Conservation (phyloP, 306 rosid species). For the Echinosophora koreensis region DNA sequence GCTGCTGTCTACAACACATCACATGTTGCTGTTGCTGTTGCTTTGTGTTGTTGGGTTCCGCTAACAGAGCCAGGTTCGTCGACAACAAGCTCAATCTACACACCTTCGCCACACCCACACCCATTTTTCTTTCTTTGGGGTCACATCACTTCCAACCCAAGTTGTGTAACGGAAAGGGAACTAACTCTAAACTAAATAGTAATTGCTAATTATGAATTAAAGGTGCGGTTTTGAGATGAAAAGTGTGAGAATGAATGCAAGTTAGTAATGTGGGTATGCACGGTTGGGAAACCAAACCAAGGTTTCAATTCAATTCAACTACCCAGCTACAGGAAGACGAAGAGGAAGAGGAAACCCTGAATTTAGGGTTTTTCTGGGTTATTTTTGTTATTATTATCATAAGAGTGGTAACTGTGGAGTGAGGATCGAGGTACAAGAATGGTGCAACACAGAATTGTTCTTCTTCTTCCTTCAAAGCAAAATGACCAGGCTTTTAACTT, state of each 20-base stretch:
- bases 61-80: conserved; percentile 74
- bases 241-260: background rate
- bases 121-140: conserved; percentile 46
- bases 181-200: background rate
- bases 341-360: conserved; percentile 32
- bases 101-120: conserved; percentile 64
- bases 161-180: background rate
- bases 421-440: background rate
- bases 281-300: background rate
- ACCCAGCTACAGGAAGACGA: background rate
- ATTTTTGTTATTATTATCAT: background rate
- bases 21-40: conserved; percentile 46
- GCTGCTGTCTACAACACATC: conserved; percentile 59
- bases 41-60: conserved; percentile 42
- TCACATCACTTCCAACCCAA: background rate
- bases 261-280: conserved; percentile 5
- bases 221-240: conserved; percentile 5
- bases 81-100: conserved; percentile 68
- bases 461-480: background rate
- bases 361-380: conserved; percentile 13
- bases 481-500: background rate
- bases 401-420: background rate
- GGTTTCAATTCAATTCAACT: background rate
- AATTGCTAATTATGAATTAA: background rate
- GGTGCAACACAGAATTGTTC: conserved; percentile 7